Evolutionary conservation across 495 filamentous ascomycete genomes (phyloP).

Genomic region (Penicillium fimorum): DNA sequence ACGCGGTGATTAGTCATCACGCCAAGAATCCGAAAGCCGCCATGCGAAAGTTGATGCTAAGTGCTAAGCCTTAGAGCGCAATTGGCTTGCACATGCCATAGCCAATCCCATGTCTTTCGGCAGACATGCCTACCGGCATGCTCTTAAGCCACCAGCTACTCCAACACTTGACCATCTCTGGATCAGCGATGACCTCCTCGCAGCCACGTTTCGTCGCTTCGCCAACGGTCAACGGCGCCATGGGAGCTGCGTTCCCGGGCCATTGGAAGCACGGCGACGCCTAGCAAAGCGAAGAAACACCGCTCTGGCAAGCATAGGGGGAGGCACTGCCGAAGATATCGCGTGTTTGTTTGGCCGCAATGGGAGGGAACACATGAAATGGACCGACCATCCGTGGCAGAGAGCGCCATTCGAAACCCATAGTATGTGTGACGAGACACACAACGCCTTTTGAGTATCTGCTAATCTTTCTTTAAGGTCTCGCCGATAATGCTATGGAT

Average conservation of each 20-base stretch:
- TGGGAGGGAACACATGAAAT: constrained; percentile 48
- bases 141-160: constrained; percentile 28
- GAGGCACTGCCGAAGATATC: constrained; percentile 35
- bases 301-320: constrained; percentile 39
- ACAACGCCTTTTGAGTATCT: neutral
- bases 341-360: constrained; percentile 44
- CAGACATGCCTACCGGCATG: constrained; percentile 47
- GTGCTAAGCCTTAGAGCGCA: constrained; percentile 13
- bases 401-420: constrained; percentile 23
- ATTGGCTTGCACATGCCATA: constrained; percentile 31
- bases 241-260: constrained; percentile 57
- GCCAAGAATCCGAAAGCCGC: constrained; percentile 12
- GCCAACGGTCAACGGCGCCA: constrained; percentile 44
- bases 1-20: constrained; percentile 10
- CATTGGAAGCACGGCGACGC: constrained; percentile 57
- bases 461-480: constrained; percentile 12
- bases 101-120: constrained; percentile 40
- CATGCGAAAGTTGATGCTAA: constrained; percentile 9
- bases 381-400: constrained; percentile 36
- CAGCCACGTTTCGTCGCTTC: constrained; percentile 50
- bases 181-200: constrained; percentile 55
- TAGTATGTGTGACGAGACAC: constrained; percentile 20
- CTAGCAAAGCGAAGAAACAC: constrained; percentile 51
- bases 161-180: constrained; percentile 45
- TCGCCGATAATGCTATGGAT: constrained; percentile 15